Percentiles rank a stretch among this genome's conserved stretches.
These are phyloP conservation scores for Fusarium robinianum DNA, from an alignment of 2,329 filamentous ascomycete species.

Conservation along the genomic window DNA sequence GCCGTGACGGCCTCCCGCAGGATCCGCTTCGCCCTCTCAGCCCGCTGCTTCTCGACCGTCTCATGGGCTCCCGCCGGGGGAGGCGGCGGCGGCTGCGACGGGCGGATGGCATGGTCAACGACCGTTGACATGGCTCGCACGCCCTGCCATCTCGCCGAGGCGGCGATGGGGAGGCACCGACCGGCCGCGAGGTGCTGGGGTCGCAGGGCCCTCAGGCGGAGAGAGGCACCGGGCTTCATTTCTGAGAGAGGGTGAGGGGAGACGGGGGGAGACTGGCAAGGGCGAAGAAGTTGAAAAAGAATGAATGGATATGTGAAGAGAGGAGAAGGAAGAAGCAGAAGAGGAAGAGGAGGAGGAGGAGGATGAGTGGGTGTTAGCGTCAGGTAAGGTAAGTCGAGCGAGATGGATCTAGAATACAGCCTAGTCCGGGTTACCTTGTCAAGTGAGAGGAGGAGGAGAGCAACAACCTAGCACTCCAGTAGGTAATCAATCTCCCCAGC, in stretches of 20 bases:
- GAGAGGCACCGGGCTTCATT: conserved; percentile 28
- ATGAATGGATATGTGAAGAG: conserved; percentile 6
- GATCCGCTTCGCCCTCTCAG: conserved; percentile 40
- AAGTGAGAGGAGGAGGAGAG: no score
- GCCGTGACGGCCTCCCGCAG: conserved; percentile 62
- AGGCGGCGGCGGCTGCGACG: conserved; percentile 32
- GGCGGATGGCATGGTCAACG: conserved; percentile 29
- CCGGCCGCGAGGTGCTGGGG: conserved; percentile 12
- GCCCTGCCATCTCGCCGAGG: conserved; percentile 30
- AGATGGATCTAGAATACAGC: no score
- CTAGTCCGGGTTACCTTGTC: no score
- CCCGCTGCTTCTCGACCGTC: conserved; percentile 29
- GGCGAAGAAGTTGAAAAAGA: conserved; percentile 6
- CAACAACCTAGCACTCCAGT: no score
- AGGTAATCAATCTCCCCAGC: no score
- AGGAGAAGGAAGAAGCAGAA: conserved; percentile 8
- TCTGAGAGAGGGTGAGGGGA: conserved; percentile 1
- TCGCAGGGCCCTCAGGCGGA: conserved; percentile 26
- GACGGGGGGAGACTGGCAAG: not conserved
- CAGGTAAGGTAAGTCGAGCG: no score
- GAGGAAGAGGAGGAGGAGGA: conserved; percentile 12
- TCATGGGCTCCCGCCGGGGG: conserved; percentile 27
- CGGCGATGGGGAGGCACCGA: conserved; percentile 13
- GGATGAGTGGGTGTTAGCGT: conserved; percentile 9
- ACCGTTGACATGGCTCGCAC: conserved; percentile 34